phyloP scores from a whole-genome alignment of 2,329 filamentous ascomycete genomes.

The Fusarium sublunatum region DNA sequence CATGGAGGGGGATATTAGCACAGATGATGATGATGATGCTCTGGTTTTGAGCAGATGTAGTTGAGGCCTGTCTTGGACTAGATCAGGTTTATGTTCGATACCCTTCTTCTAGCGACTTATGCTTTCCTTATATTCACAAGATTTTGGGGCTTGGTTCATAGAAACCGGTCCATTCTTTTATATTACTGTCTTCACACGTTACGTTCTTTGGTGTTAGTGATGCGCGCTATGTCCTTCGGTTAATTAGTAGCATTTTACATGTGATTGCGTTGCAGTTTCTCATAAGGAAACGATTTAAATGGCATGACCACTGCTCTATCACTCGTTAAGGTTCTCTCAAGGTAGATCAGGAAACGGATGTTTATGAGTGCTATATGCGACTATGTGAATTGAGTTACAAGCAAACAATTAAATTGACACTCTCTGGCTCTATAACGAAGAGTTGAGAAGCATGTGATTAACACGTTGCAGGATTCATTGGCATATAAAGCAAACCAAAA shows the following conservation, averaged over 20 bases:
- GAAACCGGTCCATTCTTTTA: neutral
- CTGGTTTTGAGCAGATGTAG: constrained; percentile 41
- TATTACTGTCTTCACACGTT: neutral
- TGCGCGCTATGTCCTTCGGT: constrained; percentile 13
- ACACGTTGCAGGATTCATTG: too few species aligned
- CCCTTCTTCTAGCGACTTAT: constrained; percentile 42
- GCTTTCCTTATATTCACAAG: constrained; percentile 9
- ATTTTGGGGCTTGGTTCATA: neutral
- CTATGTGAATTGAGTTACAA: too few species aligned
- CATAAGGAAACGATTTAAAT: neutral
- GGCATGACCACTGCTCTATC: neutral
- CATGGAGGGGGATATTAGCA: constrained; percentile 21
- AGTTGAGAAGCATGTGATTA: too few species aligned
- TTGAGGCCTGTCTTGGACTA: constrained; percentile 41
- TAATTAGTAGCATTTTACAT: constrained; percentile 18
- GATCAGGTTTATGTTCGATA: constrained; percentile 46
- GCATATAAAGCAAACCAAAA: neutral
- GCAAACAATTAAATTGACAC: too few species aligned
- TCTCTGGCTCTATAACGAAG: too few species aligned
- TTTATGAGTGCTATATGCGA: too few species aligned
- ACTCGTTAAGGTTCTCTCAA: too few species aligned
- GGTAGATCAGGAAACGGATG: too few species aligned
- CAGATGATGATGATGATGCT: constrained; percentile 29
- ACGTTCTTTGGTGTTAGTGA: constrained; percentile 3
- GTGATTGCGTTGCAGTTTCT: constrained; percentile 7